These are phyloP conservation scores for Teratosphaeria zuluensis DNA, from an alignment of 2,329 filamentous ascomycete species.

Conservation along the genomic window DNA sequence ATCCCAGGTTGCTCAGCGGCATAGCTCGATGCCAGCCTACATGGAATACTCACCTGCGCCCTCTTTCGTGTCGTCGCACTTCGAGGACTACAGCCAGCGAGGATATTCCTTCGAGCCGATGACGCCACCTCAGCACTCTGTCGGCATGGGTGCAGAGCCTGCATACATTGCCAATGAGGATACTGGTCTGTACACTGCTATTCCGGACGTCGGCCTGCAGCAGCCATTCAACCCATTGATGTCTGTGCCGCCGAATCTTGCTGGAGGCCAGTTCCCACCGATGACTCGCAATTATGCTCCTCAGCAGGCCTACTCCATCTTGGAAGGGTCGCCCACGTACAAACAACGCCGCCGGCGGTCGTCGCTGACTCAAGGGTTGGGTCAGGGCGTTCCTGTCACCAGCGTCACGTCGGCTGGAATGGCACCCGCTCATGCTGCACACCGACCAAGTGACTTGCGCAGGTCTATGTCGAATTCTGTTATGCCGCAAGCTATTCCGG, in stretches of 20 bases:
- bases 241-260: conserved; percentile 77
- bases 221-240: conserved; percentile 79
- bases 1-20: conserved; percentile 74
- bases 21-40: conserved; percentile 97
- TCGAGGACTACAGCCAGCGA: conserved; percentile 94
- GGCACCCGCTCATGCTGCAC: conserved; percentile 46
- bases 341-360: conserved; percentile 85
- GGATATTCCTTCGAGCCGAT: conserved; percentile 95
- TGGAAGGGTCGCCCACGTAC: conserved; percentile 96
- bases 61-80: conserved; percentile 97
- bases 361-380: conserved; percentile 63
- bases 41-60: conserved; percentile 97
- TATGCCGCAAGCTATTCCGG: conserved; percentile 53
- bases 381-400: conserved; percentile 55
- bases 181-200: conserved; percentile 88
- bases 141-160: conserved; percentile 75
- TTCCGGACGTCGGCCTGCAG: conserved; percentile 74
- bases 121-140: conserved; percentile 85
- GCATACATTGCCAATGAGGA: conserved; percentile 98
- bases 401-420: conserved; percentile 37
- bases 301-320: conserved; percentile 79
- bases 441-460: conserved; percentile 81
- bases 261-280: conserved; percentile 68
- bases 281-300: conserved; percentile 58
- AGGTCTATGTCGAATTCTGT: conserved; percentile 85